Evolutionary conservation across 306 rosid species (phyloP).

Genomic region (Glycine soja): DNA sequence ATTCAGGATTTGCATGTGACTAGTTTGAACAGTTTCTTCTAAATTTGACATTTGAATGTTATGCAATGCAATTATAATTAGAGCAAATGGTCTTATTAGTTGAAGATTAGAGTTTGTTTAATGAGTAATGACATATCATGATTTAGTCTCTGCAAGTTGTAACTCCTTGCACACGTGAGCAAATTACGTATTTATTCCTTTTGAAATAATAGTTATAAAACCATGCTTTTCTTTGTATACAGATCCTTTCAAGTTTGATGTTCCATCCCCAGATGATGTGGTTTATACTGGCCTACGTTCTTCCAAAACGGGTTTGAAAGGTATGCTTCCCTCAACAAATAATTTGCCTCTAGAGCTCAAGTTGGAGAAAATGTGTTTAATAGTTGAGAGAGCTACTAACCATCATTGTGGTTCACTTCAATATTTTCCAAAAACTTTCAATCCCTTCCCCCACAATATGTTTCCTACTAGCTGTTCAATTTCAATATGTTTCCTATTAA

Average conservation of each 20-base stretch:
- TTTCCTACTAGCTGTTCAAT: not conserved
- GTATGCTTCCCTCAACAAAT: slow-evolving; percentile 54
- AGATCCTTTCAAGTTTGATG: slow-evolving; percentile 90
- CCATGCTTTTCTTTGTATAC: slow-evolving; percentile 46
- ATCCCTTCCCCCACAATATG: not conserved
- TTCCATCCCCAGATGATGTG: slow-evolving; percentile 94
- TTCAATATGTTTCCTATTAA: not conserved
- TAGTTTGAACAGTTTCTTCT: slow-evolving; percentile 50
- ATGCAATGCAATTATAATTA: slow-evolving; percentile 31
- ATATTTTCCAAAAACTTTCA: slow-evolving; percentile 8
- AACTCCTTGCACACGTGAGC: slow-evolving; percentile 40
- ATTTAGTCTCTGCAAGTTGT: slow-evolving; percentile 38
- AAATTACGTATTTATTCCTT: slow-evolving; percentile 42
- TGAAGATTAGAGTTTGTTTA: slow-evolving; percentile 30
- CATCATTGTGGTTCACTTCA: not conserved
- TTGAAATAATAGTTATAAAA: slow-evolving; percentile 38
- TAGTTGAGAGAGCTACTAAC: not conserved
- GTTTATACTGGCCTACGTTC: slow-evolving; percentile 72
- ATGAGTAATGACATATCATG: slow-evolving; percentile 27
- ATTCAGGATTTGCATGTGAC: slow-evolving; percentile 53
- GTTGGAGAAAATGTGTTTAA: slow-evolving; percentile 8
- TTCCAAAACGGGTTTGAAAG: slow-evolving; percentile 78
- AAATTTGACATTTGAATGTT: slow-evolving; percentile 41
- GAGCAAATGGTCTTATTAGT: slow-evolving; percentile 13
- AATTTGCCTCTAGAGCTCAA: slow-evolving; percentile 35